Conservation (phyloP, 257 asterid species). For the Capsicum pubescens region DNA sequence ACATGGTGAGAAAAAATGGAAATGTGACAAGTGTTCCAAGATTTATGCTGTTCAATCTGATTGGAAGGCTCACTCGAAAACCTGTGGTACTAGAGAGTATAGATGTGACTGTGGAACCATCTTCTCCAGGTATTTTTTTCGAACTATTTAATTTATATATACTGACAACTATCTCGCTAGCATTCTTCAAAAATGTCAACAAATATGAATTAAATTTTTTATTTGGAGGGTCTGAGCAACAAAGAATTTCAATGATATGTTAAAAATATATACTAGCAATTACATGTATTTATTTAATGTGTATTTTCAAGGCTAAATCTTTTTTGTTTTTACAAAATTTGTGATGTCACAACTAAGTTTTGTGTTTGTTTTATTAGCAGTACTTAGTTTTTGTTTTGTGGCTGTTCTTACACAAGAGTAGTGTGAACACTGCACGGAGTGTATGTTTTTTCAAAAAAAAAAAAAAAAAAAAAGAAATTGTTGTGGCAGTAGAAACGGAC, state of each 20-base stretch:
- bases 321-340: not conserved
- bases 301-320: not conserved
- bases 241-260: too few species aligned
- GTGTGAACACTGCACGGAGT: slow-evolving; percentile 33
- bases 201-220: too few species aligned
- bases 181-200: too few species aligned
- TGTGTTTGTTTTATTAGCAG: slow-evolving; percentile 25
- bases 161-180: not conserved
- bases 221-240: not conserved
- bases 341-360: slow-evolving; percentile 17
- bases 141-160: not conserved
- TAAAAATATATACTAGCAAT: too few species aligned
- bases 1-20: slow-evolving; percentile 95
- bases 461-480: slow-evolving; percentile 2
- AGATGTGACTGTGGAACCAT: slow-evolving; percentile 89
- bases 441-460: not conserved
- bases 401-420: slow-evolving; percentile 37
- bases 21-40: slow-evolving; percentile 80
- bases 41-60: slow-evolving; percentile 88
- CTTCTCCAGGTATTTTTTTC: slow-evolving; percentile 66
- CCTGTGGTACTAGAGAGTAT: slow-evolving; percentile 89
- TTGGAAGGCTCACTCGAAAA: slow-evolving; percentile 88
- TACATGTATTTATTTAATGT: not conserved
- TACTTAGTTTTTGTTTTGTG: slow-evolving; percentile 34
- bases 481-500: slow-evolving; percentile 33